Evolutionary conservation across 805 yeast species (phyloP), one percentile per base, ranked within the genome.

Genomic region (Metschnikowia matae): DNA sequence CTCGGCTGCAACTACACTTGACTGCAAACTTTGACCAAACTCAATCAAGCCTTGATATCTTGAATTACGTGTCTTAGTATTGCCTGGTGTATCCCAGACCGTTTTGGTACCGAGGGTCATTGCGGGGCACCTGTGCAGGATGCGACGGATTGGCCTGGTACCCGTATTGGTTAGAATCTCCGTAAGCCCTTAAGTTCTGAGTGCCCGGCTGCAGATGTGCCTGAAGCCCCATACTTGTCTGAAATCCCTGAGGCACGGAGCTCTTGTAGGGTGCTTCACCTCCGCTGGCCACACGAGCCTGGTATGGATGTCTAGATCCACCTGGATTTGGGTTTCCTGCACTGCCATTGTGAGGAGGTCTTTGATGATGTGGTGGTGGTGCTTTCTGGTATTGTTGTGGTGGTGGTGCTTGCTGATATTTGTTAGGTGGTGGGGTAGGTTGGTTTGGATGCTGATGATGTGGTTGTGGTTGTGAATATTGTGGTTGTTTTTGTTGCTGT

Each of bases 251-350:
- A n/a, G 54, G 55, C 11, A 33, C 38, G 40, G 52, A 52, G 17
- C 49, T 52, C 40, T 50, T 51, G 31, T 52, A 51, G 40, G 51
- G 53, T 40, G 51, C 48, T 40, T 44, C 29, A 46, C 50, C 29
- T 46, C 50, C 56, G 26, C 34, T 40, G 11, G 34, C 49, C 15
- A 41, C 48, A n/a, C 54, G 44, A 33, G 47, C 47, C 29, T 37
- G 49, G 40, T 33, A 46, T 6, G 50, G 40, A 18, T 46, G 43
- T n/a, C 48, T 15, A 11, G 38, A 23, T 13, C 42, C 44, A 11
- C 18, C 14, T 13, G 37, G 1, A 26, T 8, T 23, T 32, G n/a
- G 40, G 36, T 23, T 23, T n/a, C 26, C 18, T n/a, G 31, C 3
- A 11, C 41, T 39, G n/a, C 41, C 41, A n/a, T 39, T 26, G 29